Percentiles rank a stretch among this genome's conserved stretches.
These are phyloP conservation scores for Eugenia klotzschiana DNA, from an alignment of 441 rosid species.

Conservation along the genomic window DNA sequence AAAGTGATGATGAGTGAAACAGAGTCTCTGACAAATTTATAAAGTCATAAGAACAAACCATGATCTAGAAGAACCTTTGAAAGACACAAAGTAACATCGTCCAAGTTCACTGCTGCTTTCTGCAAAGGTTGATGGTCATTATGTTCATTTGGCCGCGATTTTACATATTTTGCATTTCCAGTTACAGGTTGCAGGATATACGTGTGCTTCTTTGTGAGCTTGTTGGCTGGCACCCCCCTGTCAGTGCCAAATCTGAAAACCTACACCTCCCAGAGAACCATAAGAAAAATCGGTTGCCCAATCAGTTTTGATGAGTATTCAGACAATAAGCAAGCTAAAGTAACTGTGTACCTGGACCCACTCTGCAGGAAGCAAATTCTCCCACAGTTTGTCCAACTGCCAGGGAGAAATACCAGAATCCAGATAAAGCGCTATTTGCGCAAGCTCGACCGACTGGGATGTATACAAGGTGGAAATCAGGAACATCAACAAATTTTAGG, in stretches of 20 bases:
- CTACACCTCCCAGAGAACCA: slow-evolving; percentile 22
- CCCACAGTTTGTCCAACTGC: slow-evolving; percentile 81
- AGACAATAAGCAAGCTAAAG: not conserved
- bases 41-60: not conserved
- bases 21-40: not conserved
- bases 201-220: slow-evolving; percentile 41
- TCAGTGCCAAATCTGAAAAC: slow-evolving; percentile 81
- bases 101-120: slow-evolving; percentile 79
- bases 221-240: slow-evolving; percentile 68
- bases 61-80: slow-evolving; percentile 51
- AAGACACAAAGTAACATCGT: slow-evolving; percentile 89
- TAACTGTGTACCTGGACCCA: slow-evolving; percentile 78
- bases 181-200: slow-evolving; percentile 91
- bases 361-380: slow-evolving; percentile 72
- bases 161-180: slow-evolving; percentile 78
- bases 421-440: slow-evolving; percentile 84
- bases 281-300: not conserved
- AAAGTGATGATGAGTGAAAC: not conserved
- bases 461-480: not conserved
- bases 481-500: not conserved
- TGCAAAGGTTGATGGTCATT: slow-evolving; percentile 47
- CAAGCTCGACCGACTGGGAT: slow-evolving; percentile 83
- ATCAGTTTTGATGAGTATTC: not conserved
- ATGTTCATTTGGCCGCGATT: slow-evolving; percentile 35
- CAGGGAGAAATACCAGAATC: slow-evolving; percentile 91